Base-by-base conservation (phyloP, 257 asterid species). In the Nicotiana benthamiana region DNA sequence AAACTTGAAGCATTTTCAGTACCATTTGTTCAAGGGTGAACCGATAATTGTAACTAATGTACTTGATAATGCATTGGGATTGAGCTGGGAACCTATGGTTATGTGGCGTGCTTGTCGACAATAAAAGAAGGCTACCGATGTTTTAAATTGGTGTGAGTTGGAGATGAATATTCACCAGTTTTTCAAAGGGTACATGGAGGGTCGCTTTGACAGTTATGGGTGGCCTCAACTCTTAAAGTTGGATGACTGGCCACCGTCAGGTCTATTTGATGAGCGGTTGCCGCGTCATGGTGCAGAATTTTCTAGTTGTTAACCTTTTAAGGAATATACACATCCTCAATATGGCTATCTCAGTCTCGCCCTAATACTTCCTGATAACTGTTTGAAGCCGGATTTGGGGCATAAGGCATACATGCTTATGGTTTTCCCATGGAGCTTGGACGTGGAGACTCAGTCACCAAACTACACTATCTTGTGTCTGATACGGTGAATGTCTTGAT, bases 51-150 rank as follows among this genome's bases (percentile, higher is more conserved):
- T 93, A 56, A 92, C 93, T 82, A 81, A 91, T 74, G 96, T 93
- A 76, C 95, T 91, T 54, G 97, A 88, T 34, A 89, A 91, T 53
- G 85, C 96, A 12, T 32, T 60, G 80, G 99, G 99, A 66, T 87
- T 93, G 93, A 95, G 99, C 87, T 95, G 99, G 99, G 98, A 95
- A 81, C 99, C 99, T 20, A 92, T 91, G 99, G 99, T 95, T 82
- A 95, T 95, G 97, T 95, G 98, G 97, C 97, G 99, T 84, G 98
- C 97, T 54, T 86, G 86, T 67, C 94, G 99, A 70, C 96, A 90
- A 85, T 85, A 79, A 75, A 80, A 83, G 59, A 86, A 85, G 80
- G 87, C 89, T 68, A 91, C 90, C 76, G 82, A 84, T 63, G 96
- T 94, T 40, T 82, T 95, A 76, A 89, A 90, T 80, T 93, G 97